These are phyloP conservation scores for Trypanosoma platydactyli DNA, from an alignment of 208 protist genomes.

Conservation along the genomic window DNA sequence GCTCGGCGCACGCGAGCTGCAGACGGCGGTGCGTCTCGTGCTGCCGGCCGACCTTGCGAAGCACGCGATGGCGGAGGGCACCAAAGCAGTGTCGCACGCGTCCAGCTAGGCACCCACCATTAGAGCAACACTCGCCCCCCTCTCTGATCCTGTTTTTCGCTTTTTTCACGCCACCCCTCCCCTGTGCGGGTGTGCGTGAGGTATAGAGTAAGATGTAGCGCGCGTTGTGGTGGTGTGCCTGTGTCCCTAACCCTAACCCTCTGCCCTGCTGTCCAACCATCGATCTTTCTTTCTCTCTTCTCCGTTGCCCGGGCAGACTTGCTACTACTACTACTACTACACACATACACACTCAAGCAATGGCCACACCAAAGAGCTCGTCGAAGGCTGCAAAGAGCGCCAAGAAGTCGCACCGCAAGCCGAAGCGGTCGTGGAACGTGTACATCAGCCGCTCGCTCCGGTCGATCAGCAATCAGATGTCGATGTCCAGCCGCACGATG, in stretches of 20 bases:
- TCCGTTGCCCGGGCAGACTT: neutral
- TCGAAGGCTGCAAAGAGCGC: slow-evolving; percentile 22
- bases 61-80: slow-evolving; percentile 98
- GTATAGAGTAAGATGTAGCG: too few relatives aligned
- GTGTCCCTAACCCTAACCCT: neutral
- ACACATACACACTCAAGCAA: slow-evolving; percentile 11
- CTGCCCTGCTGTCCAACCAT: neutral
- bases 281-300: neutral
- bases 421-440: slow-evolving; percentile 80
- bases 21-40: slow-evolving; percentile 96
- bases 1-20: slow-evolving; percentile 94
- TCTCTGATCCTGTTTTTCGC: slow-evolving; percentile 7
- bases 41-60: slow-evolving; percentile 98
- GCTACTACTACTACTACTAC: neutral
- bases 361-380: slow-evolving; percentile 57
- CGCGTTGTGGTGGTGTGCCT: too few relatives aligned
- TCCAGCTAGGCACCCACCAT: slow-evolving; percentile 12
- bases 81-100: slow-evolving; percentile 93
- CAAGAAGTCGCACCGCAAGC: slow-evolving; percentile 69
- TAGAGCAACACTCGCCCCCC: neutral
- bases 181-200: too few relatives aligned
- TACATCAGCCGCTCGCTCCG: slow-evolving; percentile 94
- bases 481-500: slow-evolving; percentile 96
- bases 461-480: slow-evolving; percentile 95
- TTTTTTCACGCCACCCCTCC: slow-evolving; percentile 12